Evolutionary conservation across 345 rosid genomes (phyloP).

Genomic region (Bruguiera gymnorhiza): DNA sequence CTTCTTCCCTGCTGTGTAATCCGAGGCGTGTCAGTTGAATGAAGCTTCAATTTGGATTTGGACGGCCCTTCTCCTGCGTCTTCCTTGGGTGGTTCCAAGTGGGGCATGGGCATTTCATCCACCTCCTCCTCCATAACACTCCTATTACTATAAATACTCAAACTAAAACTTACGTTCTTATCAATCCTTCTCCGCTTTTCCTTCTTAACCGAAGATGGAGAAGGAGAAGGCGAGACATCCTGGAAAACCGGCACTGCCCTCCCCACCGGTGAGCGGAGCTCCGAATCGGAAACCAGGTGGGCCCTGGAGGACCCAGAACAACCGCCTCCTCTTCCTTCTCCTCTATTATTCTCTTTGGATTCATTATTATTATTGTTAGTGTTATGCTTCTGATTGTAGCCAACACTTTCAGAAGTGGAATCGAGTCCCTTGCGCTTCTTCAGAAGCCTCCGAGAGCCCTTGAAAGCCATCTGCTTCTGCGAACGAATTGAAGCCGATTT

Average conservation of each 20-base stretch:
- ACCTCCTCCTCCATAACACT: slow-evolving; percentile 26
- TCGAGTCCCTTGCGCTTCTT: slow-evolving; percentile 83
- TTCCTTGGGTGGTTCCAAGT: slow-evolving; percentile 26
- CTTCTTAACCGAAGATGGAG: slow-evolving; percentile 15
- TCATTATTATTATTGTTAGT: slow-evolving; percentile 20
- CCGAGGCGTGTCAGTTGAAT: slow-evolving; percentile 35
- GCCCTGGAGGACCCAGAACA: slow-evolving; percentile 15
- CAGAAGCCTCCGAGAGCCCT: slow-evolving; percentile 50
- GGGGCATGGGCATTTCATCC: slow-evolving; percentile 31
- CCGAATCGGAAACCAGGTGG: slow-evolving; percentile 26
- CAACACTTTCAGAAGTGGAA: slow-evolving; percentile 63
- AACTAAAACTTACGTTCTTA: slow-evolving; percentile 20
- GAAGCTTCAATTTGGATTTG: slow-evolving; percentile 19
- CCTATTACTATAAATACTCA: slow-evolving; percentile 12
- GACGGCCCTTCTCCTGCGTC: slow-evolving; percentile 20
- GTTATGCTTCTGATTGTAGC: slow-evolving; percentile 54
- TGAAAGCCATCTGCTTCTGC: slow-evolving; percentile 29
- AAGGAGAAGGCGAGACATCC: slow-evolving; percentile 82
- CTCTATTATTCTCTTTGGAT: slow-evolving; percentile 18
- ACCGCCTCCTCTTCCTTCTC: slow-evolving; percentile 12
- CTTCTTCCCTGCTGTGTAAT: slow-evolving; percentile 67
- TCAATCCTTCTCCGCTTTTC: slow-evolving; percentile 42
- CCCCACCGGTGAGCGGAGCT: slow-evolving; percentile 65
- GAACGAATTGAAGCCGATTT: slow-evolving; percentile 45
- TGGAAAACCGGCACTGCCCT: slow-evolving; percentile 53